Evolutionary conservation across 2,329 filamentous ascomycete species (phyloP).

Genomic region (Aureobasidium sp.): DNA sequence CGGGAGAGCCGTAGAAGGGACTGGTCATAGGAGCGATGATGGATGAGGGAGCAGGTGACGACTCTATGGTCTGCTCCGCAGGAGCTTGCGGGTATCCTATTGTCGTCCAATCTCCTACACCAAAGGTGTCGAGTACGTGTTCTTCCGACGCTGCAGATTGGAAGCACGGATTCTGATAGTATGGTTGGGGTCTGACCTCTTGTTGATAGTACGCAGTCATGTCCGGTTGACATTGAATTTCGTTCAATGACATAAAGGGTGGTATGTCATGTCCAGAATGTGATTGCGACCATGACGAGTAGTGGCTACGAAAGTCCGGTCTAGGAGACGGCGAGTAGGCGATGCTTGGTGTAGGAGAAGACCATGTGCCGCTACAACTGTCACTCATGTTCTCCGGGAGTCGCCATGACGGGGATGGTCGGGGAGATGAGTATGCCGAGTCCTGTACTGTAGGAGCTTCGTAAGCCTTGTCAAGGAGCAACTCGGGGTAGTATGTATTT

Average conservation of each 20-base stretch:
- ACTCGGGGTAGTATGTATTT: not conserved
- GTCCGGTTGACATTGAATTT: not conserved
- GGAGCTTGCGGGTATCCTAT: not conserved
- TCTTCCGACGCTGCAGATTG: not conserved
- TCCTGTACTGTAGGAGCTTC: not conserved
- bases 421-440: slow-evolving; percentile 11
- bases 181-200: not conserved
- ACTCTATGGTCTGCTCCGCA: not conserved
- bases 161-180: not conserved
- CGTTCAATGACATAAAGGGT: not conserved
- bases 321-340: slow-evolving; percentile 8
- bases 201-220: not conserved
- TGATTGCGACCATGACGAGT: not conserved
- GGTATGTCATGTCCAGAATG: not conserved
- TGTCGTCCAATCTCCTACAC: not conserved
- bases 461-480: not conserved
- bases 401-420: not conserved
- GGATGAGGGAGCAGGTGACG: not conserved
- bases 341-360: slow-evolving; percentile 7
- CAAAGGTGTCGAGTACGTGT: not conserved
- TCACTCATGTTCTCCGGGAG: slow-evolving; percentile 13
- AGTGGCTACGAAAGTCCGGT: not conserved
- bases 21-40: not conserved
- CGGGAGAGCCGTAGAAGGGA: not conserved
- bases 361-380: slow-evolving; percentile 15